Evolutionary conservation across 2,329 filamentous ascomycete species (phyloP), one percentile per base, ranked within the genome.

Genomic region (Mycosphaerelloides madeirae): DNA sequence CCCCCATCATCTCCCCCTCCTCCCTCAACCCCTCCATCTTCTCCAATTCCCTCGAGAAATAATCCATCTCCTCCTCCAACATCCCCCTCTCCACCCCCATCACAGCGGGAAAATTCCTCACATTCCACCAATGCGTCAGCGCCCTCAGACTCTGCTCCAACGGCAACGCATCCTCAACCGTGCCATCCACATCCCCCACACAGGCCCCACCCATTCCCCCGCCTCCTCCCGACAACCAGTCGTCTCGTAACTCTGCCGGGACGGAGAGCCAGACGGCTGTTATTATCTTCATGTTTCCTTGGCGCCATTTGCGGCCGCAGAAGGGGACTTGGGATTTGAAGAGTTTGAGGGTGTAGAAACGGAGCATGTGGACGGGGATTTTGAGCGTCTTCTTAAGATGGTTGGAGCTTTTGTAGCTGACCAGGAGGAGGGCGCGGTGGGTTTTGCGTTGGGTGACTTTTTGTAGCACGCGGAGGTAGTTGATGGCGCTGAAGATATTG

Each of bases 301-400:
- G 93, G 12, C 93, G 83, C 93, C 93, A 98, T 71, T 98, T 98
- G 33, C 93, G 84, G 16, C 93, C 91, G 66, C 91, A 97, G 73
- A 95, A 98, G 1, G 93, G 93, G 3, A 98, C 93, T 67, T 98
- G 93, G 49, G 89, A 93, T 68, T 98, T 98, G 81, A 97, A 97
- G 0, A 98, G 78, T 69, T 98, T 98, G 56, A 98, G 79, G 0
- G 93, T 95, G 71, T 97, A 97, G 33, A 95, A 81, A 5, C 93
- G 83, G 31, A 98, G 76, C 59, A 88, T 79, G 2, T 83, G 84
- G 60, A 98, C 88, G 0, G 91, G 91, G 16, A 96, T 85, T 56
- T 93, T 91, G 13, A 98, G 80, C 5, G 86, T 84, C 66, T 95
- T 96, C 58, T 89, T 85, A 19, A 98, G 78, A 57, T 96, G 95